Base-by-base conservation (phyloP, 2,329 filamentous ascomycete species). In the Podosphaera xanthii region DNA sequence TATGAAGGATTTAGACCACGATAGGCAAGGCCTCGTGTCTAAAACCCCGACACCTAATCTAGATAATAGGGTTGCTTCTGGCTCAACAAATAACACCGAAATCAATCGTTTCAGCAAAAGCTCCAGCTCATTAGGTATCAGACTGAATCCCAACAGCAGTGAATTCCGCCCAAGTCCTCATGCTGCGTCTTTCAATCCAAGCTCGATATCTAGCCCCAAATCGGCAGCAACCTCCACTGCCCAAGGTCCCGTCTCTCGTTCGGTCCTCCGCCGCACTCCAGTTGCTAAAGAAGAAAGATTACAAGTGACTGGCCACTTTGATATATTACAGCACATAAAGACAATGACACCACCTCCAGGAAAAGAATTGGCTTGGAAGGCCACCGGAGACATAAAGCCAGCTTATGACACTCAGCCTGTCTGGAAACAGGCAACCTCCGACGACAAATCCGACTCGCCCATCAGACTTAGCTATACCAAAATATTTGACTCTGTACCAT, bases 161-260 rank as follows among this genome's bases (percentile, higher is more conserved):
- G 89, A 95, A 67, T 97, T 96, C 72, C 83, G 85, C 63, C 92
- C 91, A 22, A 94, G 84, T 66, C 83, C 87, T 3, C 84, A 84
- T 62, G 89, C 90, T 0, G 78, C 80, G 52, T 77, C 84, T 1
- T 97, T 98, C 72, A 70, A 74, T 54, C 72, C 74, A 52, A 87
- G 84, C 67, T 76, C 79, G 54, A 77, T 80, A 42, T 87, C 86
- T 2, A 94, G 86, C 67, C 87, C 88, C 36, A 77, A 78, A 40
- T 80, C 83, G 74, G 70, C 69, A 67, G 62, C 61, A 62, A 70
- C 62, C 67, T 64, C 62, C 64, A 66, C 62, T 62, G 66, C 71
- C n/a, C 66, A 67, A n/a, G 61, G 70, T 34, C 67, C 72, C 3
- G 71, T 73, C 33, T 66, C 70, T n/a, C 72, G 72, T 4, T 75